phyloP scores from a whole-genome alignment of 148 eudicot genomes.

The Fagopyrum esculentum region DNA sequence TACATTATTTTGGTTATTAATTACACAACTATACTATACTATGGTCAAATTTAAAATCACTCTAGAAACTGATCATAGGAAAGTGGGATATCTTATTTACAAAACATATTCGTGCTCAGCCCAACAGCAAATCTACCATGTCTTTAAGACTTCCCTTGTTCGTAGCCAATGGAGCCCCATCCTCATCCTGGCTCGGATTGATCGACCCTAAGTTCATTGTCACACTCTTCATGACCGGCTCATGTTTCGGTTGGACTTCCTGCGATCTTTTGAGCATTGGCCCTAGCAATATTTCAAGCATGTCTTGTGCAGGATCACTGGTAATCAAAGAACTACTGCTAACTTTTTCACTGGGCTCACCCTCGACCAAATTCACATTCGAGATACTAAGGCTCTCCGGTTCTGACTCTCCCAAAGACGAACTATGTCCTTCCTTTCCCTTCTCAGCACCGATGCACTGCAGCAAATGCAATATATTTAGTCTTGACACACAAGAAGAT shows the following conservation, averaged over 20 bases:
- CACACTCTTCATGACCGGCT: constrained; percentile 19
- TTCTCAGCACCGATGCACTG: constrained; percentile 40
- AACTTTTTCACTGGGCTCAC: constrained; percentile 19
- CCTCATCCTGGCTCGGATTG: constrained; percentile 23
- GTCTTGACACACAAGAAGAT: neutral
- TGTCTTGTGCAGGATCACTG: constrained; percentile 48
- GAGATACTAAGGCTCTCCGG: constrained; percentile 6
- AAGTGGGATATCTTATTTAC: too few species aligned
- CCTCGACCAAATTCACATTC: constrained; percentile 14
- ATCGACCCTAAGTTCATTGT: neutral
- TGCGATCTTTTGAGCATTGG: constrained; percentile 34
- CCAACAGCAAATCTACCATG: constrained; percentile 38
- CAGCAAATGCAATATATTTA: constrained; percentile 14
- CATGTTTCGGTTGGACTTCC: constrained; percentile 24
- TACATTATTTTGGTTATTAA: too few species aligned
- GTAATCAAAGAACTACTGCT: constrained; percentile 19
- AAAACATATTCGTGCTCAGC: constrained; percentile 18
- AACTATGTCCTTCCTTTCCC: constrained; percentile 19
- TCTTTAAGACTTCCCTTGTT: constrained; percentile 63
- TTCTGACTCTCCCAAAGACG: constrained; percentile 14
- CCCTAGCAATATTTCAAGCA: constrained; percentile 66
- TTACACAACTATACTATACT: too few species aligned
- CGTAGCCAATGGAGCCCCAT: constrained; percentile 30
- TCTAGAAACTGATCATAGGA: too few species aligned
- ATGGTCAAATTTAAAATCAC: too few species aligned